Evolutionary conservation across 352 stramenopile genomes (phyloP), one percentile per base, ranked within the genome.

Genomic region (Phytophthora podocarpi): DNA sequence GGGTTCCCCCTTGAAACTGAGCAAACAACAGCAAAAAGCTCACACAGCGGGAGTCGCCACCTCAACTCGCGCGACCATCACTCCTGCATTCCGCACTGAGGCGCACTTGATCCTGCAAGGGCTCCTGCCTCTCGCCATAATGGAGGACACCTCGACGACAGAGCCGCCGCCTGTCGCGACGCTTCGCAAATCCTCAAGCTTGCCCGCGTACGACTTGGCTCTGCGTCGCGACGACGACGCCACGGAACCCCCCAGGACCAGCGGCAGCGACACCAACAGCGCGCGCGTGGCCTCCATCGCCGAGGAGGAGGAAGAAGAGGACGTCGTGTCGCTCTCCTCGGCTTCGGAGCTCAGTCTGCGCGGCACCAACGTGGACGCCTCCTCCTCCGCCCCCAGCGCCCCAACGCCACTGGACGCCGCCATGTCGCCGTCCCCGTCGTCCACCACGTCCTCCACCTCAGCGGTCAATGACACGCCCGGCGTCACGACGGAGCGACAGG

Each of bases 391-490:
- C 11, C 72, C 75, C 10, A 66, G 35, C 35, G 55, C 62, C n/a
- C 27, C 72, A 35, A 78, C 77, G 24, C 74, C 72, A 15, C 48
- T 84, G 4, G 70, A 72, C 16, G 54, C 27, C 16, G 64, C 72
- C 36, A 51, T 74, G 37, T 78, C 78, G 31, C 68, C 77, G 32
- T 73, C 68, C 11, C 70, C 67, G 21, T 71, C 61, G 34, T 90
- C 82, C 18, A 57, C 63, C 2, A 59, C 71, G 9, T 89, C 78
- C 11, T 79, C 70, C 26, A 67, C 74, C 16, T 79, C 67, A 24
- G 67, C 74, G 51, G 13, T 24, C 15, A 62, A 34, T 36, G 43
- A 62, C 20, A 27, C 15, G 5, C 26, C 36, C 10, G 70, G 51
- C 40, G 74, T 76, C 24, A 78, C 70, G 6, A 80, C 61, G 9